Evolutionary conservation across 2,329 filamentous ascomycete species (phyloP).

Genomic region (Niveomyces coronatus): DNA sequence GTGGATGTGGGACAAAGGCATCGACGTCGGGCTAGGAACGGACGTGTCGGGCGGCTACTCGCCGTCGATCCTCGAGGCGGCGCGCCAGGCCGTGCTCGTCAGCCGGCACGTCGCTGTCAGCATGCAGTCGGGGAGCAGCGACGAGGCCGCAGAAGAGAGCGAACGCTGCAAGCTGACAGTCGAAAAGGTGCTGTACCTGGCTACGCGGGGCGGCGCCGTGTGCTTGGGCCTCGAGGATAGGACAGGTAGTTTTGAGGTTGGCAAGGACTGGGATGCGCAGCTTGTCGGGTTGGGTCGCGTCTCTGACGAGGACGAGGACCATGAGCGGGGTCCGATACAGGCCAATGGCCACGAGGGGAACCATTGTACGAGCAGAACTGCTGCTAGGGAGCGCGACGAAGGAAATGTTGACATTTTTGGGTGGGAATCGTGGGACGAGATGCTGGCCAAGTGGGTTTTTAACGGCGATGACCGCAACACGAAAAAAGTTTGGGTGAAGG

Average conservation of each 20-base stretch:
- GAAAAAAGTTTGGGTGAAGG: constrained; percentile 78
- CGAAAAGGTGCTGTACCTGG: constrained; percentile 78
- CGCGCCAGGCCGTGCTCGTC: constrained; percentile 68
- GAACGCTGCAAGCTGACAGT: constrained; percentile 61
- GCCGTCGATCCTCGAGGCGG: constrained; percentile 71
- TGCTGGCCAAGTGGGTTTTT: constrained; percentile 88
- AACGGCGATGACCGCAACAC: constrained; percentile 90
- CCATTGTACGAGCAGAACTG: constrained; percentile 8
- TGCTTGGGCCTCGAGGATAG: constrained; percentile 63
- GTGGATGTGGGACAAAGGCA: constrained; percentile 59
- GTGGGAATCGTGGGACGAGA: constrained; percentile 80
- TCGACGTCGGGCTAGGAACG: constrained; percentile 78
- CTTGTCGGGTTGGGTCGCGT: constrained; percentile 55
- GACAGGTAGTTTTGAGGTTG: constrained; percentile 74
- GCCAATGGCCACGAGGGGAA: constrained; percentile 4
- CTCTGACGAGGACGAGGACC: constrained; percentile 22
- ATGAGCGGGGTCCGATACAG: too few relatives aligned
- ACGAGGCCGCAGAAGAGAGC: constrained; percentile 19
- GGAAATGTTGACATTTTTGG: constrained; percentile 83
- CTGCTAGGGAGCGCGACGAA: constrained; percentile 29
- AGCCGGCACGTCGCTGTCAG: constrained; percentile 60
- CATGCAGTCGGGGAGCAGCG: constrained; percentile 10
- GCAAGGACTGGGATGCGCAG: constrained; percentile 88
- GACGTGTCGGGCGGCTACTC: constrained; percentile 86
- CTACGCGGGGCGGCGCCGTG: constrained; percentile 75